Conservation (phyloP, 1,284 basidiomycete species). For the Pseudozyma flocculosa region DNA sequence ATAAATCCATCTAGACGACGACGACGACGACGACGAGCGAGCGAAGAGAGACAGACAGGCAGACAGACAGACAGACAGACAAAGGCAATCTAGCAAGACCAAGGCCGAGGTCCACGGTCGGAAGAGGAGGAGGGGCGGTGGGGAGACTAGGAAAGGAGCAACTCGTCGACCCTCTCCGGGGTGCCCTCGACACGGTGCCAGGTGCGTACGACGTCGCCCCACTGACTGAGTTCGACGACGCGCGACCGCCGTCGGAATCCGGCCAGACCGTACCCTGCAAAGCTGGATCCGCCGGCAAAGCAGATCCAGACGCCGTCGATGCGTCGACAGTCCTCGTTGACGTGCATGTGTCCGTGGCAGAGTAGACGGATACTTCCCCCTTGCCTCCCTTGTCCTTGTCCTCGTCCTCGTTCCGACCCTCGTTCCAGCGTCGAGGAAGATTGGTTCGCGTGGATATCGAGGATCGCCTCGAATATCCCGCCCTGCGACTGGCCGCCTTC, state of each 20-base stretch:
- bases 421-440: too few species aligned
- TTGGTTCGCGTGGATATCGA: constrained; percentile 17
- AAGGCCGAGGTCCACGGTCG: too few species aligned
- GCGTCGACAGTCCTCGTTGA: constrained; percentile 75
- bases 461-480: constrained; percentile 48
- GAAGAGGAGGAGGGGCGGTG: too few species aligned
- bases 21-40: too few species aligned
- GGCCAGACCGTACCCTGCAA: constrained; percentile 34
- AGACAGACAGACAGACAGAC: too few species aligned
- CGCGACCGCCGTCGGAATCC: constrained; percentile 26
- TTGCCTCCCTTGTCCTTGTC: neutral
- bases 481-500: constrained; percentile 38
- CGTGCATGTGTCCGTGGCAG: constrained; percentile 50
- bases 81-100: too few species aligned
- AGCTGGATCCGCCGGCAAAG: constrained; percentile 77
- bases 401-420: too few species aligned
- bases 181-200: constrained; percentile 75
- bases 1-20: too few species aligned
- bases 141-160: too few species aligned
- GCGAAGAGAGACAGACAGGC: too few species aligned
- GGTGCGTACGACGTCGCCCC: constrained; percentile 82
- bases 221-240: constrained; percentile 62
- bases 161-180: neutral
- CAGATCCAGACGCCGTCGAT: constrained; percentile 86
- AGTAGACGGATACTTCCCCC: constrained; percentile 27